A percentile compares a stretch with the other conserved stretches of the same genome.
These are phyloP conservation scores for Dissoconium aciculare DNA, from an alignment of 2,329 filamentous ascomycete species.

Conservation along the genomic window DNA sequence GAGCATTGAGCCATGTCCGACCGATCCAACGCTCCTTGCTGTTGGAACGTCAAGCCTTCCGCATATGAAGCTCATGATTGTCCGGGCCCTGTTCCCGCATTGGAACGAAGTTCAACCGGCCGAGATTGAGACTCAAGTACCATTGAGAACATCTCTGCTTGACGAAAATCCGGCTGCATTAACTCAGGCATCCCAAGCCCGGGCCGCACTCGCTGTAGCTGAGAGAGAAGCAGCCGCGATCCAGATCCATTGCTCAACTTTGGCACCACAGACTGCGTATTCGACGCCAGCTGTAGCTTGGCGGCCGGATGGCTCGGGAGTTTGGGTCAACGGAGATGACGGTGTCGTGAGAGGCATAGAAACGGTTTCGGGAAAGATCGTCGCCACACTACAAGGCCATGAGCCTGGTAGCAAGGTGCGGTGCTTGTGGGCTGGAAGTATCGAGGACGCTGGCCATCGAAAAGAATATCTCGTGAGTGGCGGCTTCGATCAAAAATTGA, in stretches of 20 bases:
- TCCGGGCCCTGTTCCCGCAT: slow-evolving; percentile 40
- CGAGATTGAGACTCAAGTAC: slow-evolving; percentile 6
- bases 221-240: slow-evolving; percentile 46
- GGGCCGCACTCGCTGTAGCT: slow-evolving; percentile 36
- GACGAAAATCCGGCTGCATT: slow-evolving; percentile 16
- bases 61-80: slow-evolving; percentile 47
- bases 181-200: slow-evolving; percentile 38
- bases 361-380: slow-evolving; percentile 41
- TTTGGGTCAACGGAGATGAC: slow-evolving; percentile 53
- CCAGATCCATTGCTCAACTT: slow-evolving; percentile 42
- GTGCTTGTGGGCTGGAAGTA: slow-evolving; percentile 39
- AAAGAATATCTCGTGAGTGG: slow-evolving; percentile 47
- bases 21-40: slow-evolving; percentile 40
- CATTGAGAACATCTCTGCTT: slow-evolving; percentile 12
- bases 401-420: slow-evolving; percentile 43
- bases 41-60: slow-evolving; percentile 46
- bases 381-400: slow-evolving; percentile 37
- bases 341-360: slow-evolving; percentile 47
- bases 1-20: slow-evolving; percentile 40
- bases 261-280: slow-evolving; percentile 50
- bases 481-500: slow-evolving; percentile 47
- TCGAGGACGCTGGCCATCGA: slow-evolving; percentile 7
- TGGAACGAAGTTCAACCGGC: slow-evolving; percentile 8
- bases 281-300: slow-evolving; percentile 47
- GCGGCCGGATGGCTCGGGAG: slow-evolving; percentile 45